Evolutionary conservation across 352 stramenopile genomes (phyloP).

Genomic region (Pythium grandisporangium): DNA sequence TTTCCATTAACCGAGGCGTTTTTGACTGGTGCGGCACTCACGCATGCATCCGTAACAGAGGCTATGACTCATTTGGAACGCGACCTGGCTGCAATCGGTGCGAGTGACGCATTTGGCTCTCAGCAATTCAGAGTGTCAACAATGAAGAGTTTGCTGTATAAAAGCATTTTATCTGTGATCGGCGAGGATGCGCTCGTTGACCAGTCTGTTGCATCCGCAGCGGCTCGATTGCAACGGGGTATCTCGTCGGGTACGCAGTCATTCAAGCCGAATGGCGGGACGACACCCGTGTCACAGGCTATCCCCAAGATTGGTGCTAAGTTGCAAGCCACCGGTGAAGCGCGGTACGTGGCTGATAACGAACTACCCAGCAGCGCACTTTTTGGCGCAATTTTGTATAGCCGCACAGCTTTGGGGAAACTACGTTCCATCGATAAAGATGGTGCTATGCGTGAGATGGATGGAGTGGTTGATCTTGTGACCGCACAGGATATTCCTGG

Average conservation of each 20-base stretch:
- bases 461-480: conserved; percentile 29
- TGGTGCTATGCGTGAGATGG: conserved; percentile 8
- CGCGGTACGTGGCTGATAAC: conserved; percentile 29
- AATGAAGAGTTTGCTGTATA: conserved; percentile 30
- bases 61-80: conserved; percentile 3
- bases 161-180: conserved; percentile 10
- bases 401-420: conserved; percentile 6
- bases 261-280: conserved; percentile 13
- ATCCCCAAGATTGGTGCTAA: conserved; percentile 29
- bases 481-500: conserved; percentile 22
- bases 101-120: conserved; percentile 20
- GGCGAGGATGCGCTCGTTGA: conserved; percentile 3
- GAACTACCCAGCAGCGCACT: conserved; percentile 10
- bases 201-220: conserved; percentile 7
- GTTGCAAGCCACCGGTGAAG: conserved; percentile 33
- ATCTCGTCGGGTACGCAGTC: conserved; percentile 18
- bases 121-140: conserved; percentile 10
- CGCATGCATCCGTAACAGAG: conserved; percentile 8
- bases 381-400: conserved; percentile 26
- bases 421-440: conserved; percentile 19
- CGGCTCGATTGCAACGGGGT: conserved; percentile 7
- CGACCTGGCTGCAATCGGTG: conserved; percentile 16
- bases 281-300: conserved; percentile 17
- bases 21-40: conserved; percentile 9
- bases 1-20: conserved; percentile 16